Conservation (phyloP, 805 yeast genomes). For the Candida sithepensis region DNA sequence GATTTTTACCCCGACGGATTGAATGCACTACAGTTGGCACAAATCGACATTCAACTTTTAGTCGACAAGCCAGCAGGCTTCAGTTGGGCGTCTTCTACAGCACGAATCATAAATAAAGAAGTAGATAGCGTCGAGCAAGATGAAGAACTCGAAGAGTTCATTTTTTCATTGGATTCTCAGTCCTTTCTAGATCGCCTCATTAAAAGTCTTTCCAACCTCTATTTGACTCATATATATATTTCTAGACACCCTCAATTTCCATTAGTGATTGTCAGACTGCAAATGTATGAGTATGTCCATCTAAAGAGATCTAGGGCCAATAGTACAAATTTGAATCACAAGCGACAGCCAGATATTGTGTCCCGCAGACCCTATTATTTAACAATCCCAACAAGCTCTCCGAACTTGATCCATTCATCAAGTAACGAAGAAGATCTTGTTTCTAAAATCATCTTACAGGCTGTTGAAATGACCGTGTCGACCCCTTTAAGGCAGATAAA, state of each 20-base stretch:
- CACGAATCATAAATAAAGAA: slow-evolving; percentile 29
- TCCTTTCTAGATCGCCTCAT: slow-evolving; percentile 47
- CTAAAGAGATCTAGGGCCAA: slow-evolving; percentile 9
- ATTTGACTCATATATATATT: slow-evolving; percentile 60
- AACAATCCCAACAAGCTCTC: slow-evolving; percentile 65
- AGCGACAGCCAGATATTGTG: slow-evolving; percentile 37
- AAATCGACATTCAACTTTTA: slow-evolving; percentile 62
- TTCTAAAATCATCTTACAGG: slow-evolving; percentile 54
- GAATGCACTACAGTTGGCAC: slow-evolving; percentile 64
- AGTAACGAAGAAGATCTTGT: slow-evolving; percentile 39
- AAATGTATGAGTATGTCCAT: slow-evolving; percentile 53
- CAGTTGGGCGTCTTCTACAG: slow-evolving; percentile 48
- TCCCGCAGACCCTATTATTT: slow-evolving; percentile 63
- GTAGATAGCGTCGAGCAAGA: slow-evolving; percentile 7
- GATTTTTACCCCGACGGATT: slow-evolving; percentile 56
- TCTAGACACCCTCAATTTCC: slow-evolving; percentile 65
- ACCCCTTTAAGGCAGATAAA: slow-evolving; percentile 40
- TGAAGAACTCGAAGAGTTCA: slow-evolving; percentile 27
- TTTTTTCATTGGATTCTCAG: slow-evolving; percentile 45
- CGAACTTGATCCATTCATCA: slow-evolving; percentile 56
- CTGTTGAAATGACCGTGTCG: slow-evolving; percentile 52
- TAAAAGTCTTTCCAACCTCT: slow-evolving; percentile 45
- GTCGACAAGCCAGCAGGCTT: slow-evolving; percentile 52
- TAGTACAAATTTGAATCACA: slow-evolving; percentile 3
- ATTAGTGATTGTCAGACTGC: slow-evolving; percentile 58